Evolutionary conservation across 495 filamentous ascomycete species (phyloP), one percentile per base, ranked within the genome.

Genomic region (Podospora sp.): DNA sequence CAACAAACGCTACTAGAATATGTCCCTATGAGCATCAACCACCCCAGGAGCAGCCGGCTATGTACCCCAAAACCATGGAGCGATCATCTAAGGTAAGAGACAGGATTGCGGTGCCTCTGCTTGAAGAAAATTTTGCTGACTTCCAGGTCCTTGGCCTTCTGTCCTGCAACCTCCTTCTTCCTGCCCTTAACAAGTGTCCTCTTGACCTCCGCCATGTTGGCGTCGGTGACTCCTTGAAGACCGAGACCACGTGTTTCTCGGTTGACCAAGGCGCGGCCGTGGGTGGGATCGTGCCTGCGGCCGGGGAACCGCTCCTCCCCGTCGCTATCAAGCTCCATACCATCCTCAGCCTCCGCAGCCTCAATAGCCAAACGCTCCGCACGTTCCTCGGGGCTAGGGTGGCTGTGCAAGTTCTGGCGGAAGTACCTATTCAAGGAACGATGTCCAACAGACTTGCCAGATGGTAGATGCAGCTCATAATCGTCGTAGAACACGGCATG

Each of bases 381-480:
- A 53, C 85, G 86, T 75, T 96, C 93, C 18, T 87, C 86, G 0
- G 86, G 77, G 6, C 89, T 86, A 3, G 91, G 92, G 79, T 96
- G 86, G 76, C 83, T 90, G 81, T 92, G 90, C 36, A 98, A 82
- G 78, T 98, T 97, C 80, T 99, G 95, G 59, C 92, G 90, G 78
- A 88, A 99, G 78, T 97, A 97, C 61, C 84, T 86, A 67, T 90
- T 88, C 18, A 96, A 81, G 8, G 91, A 93, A 62, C 95, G 88
- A 76, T 98, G 96, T 51, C 95, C 95, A 40, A 93, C 93, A n/a
- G 90, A 90, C 64, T 89, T 87, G 35, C 95, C 95, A 20, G 90
- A 91, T 2, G 94, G 94, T n/a, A 99, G 87, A 74, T 98, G 92
- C 20, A 99, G 85, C 77, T 98, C 96, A 72, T 91, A 92, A 26